Evolutionary conservation across 768 basidiomycete genomes (phyloP).

Genomic region (Lanmaoa pseudosensibilis): DNA sequence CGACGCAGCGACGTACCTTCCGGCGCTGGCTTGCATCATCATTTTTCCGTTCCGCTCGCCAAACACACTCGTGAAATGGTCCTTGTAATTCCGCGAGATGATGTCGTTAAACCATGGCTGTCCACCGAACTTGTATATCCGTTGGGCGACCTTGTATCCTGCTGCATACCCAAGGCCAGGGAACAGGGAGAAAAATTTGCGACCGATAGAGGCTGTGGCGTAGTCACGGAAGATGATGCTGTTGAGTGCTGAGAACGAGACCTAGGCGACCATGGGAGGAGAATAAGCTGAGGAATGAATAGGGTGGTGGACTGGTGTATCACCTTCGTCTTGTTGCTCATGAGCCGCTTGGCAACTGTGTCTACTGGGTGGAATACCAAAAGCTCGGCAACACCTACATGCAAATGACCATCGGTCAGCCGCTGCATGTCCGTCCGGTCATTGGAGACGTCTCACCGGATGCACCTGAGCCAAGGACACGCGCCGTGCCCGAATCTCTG

Average conservation of each 20-base stretch:
- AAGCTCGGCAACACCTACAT: conserved; percentile 87
- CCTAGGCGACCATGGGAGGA: conserved; percentile 38
- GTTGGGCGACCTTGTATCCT: conserved; percentile 93
- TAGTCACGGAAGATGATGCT: conserved; percentile 87
- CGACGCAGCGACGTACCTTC: conserved; percentile 57
- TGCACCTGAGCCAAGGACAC: conserved; percentile 87
- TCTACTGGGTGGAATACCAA: conserved; percentile 95
- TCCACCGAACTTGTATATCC: conserved; percentile 97
- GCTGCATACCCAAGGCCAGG: conserved; percentile 98
- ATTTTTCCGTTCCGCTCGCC: conserved; percentile 95
- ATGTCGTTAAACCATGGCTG: conserved; percentile 98
- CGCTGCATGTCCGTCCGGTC: neutral
- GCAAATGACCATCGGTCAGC: neutral
- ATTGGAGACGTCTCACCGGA: conserved; percentile 55
- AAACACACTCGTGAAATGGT: conserved; percentile 77
- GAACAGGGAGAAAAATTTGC: conserved; percentile 88
- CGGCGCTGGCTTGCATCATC: conserved; percentile 93
- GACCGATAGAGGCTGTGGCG: conserved; percentile 62
- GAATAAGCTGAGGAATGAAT: neutral
- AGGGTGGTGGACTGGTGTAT: neutral
- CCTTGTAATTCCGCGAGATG: conserved; percentile 78
- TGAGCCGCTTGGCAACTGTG: conserved; percentile 96
- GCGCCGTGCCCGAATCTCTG: conserved; percentile 86
- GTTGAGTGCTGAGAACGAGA: conserved; percentile 60
- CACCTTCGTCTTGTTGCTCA: conserved; percentile 94